Base-by-base conservation (phyloP, 1,284 basidiomycete genomes). In the Ceraceosorus bombacis region DNA sequence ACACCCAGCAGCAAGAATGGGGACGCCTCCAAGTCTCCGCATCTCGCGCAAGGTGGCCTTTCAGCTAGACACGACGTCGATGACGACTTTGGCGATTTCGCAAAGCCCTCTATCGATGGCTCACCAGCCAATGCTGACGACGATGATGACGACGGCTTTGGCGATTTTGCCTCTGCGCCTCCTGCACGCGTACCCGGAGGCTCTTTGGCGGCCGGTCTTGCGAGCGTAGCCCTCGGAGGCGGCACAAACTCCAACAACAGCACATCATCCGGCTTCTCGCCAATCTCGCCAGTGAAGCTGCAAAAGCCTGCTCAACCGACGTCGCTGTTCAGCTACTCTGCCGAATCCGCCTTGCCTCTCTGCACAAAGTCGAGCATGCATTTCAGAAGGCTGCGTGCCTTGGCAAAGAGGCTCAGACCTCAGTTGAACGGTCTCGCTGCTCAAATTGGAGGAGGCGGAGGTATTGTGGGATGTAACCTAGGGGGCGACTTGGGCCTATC, bases 31-130 rank as follows among this genome's bases (percentile, higher is more conserved):
- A 66, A 69, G 56, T 67, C 69, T 58, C 54, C 61, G 9, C 15
- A 27, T 27, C 27, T 27, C 27, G 27, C 43, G 49, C 46, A 41
- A 37, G 40, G 38, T 13, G 10, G n/a, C 38, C 38, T 36, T 51
- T 55, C n/a, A 53, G 50, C 81, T 2, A 82, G 85, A 5, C 83
- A 80, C 48, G 79, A 78, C 46, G 72, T 80, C 50, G 85, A 90
- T 60, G 89, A 94, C 66, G 92, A 93, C 46, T 97, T 96, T 80
- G 92, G 72, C n/a, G 67, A 69, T 56, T 67, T 70, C 58, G 55
- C 61, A 9, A 38, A 61, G 56, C 48, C 41, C 17, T n/a, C 37
- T 17, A 59, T 12, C 4, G 39, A 10, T n/a, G 7, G 27, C 27
- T 27, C 5, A n/a, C 52, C n/a, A 40, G 43, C 8, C 49, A 55